Evolutionary conservation across 768 basidiomycete species (phyloP), one percentile per base, ranked within the genome.

Genomic region (Leccinum subtestaceum): DNA sequence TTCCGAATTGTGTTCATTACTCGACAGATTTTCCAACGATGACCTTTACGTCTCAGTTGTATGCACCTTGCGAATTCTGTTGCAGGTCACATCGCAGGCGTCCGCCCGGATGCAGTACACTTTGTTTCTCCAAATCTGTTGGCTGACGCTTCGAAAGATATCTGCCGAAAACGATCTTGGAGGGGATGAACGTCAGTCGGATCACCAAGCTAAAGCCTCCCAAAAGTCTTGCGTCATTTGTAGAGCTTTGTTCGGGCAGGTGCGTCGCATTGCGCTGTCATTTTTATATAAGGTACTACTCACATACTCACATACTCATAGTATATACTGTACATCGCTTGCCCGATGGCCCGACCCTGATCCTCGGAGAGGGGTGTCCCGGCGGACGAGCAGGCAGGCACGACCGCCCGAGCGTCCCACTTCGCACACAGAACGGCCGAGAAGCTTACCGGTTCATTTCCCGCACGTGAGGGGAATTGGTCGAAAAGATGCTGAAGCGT

Each of bases 31-130:
- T 73, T 56, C 74, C 72, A 4, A 71, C 78, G 8, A 69, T 72
- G 34, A 74, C 76, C n/a, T 84, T 85, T 63, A 62, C 84, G 21
- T 78, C 81, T 27, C 80, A 83, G 46, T 66, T 84, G 4, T 77
- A 78, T 58, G 73, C 25, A 75, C 29, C 71, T 84, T 25, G 73
- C 71, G 9, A 72, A 75, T 60, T 70, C 70, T 19, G 70, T 76
- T 19, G 62, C 67, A 11, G 70, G 71, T 50, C 60, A 61, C 21
- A 7, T 53, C 10, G 51, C 65, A n/a, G 50, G 58, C 10, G 50
- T 62, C 12, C 36, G 61, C 38, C 56, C 61, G 7, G 62, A 59
- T 10, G 55, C n/a, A n/a, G 4, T 40, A 5, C 38, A 49, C 9
- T 56, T 56, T 55, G 47, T 70, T n/a, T 62, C 62, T 27, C 65